Evolutionary conservation across 345 rosid genomes (phyloP).

Genomic region (Pistacia atlantica): DNA sequence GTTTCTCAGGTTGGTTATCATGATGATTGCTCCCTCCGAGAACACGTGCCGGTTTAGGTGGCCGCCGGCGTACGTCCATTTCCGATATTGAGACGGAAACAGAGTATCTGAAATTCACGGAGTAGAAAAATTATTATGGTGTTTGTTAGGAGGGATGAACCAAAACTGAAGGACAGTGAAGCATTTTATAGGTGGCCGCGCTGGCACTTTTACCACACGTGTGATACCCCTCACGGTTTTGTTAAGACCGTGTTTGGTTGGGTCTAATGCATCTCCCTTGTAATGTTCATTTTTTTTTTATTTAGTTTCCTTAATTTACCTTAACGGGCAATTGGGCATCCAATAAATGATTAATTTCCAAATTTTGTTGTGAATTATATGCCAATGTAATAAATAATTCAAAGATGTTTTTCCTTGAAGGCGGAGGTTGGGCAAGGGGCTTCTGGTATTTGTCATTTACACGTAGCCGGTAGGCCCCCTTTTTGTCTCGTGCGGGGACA

Average conservation of each 20-base stretch:
- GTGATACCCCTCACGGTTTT: background rate
- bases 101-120: background rate
- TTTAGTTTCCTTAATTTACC: no score
- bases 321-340: no score
- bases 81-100: constrained; percentile 14
- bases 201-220: background rate
- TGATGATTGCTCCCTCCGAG: constrained; percentile 6
- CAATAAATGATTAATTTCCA: no score
- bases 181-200: constrained; percentile 26
- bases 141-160: constrained; percentile 23
- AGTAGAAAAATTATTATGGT: no score
- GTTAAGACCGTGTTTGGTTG: background rate
- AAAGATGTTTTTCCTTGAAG: no score
- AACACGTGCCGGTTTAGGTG: constrained; percentile 27
- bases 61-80: constrained; percentile 64
- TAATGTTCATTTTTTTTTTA: background rate
- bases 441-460: no score
- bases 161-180: background rate
- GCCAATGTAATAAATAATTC: no score
- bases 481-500: no score
- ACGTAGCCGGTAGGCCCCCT: no score
- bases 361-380: no score
- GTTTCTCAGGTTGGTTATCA: constrained; percentile 6
- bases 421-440: no score
- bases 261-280: no score